phyloP scores from a whole-genome alignment of 2,329 filamentous ascomycete genomes.

The Plectosphaerella cucumerina region DNA sequence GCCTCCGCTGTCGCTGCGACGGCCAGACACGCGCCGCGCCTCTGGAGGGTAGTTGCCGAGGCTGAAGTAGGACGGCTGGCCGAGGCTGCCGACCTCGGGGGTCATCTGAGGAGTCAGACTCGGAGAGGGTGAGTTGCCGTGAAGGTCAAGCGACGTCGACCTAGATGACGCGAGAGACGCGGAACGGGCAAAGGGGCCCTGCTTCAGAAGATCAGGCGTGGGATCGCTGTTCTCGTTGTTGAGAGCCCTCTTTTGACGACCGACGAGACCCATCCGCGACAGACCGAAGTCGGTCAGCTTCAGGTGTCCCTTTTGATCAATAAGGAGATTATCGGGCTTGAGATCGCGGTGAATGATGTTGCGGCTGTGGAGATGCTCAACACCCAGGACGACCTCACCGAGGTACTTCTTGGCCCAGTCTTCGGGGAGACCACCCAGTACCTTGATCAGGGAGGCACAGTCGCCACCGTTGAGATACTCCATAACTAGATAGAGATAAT shows the following conservation, averaged over 20 bases:
- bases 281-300: slow-evolving; percentile 97
- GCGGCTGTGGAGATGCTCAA: slow-evolving; percentile 90
- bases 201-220: slow-evolving; percentile 88
- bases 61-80: slow-evolving; percentile 91
- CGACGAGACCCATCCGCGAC: slow-evolving; percentile 94
- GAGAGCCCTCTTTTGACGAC: slow-evolving; percentile 89
- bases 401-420: slow-evolving; percentile 99
- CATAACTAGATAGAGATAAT: slow-evolving; percentile 98
- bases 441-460: slow-evolving; percentile 93
- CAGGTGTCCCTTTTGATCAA: slow-evolving; percentile 92
- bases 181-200: slow-evolving; percentile 83
- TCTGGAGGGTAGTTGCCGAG: slow-evolving; percentile 57
- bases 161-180: slow-evolving; percentile 85
- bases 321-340: slow-evolving; percentile 95
- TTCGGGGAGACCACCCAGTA: slow-evolving; percentile 85
- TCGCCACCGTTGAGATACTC: slow-evolving; percentile 98
- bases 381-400: slow-evolving; percentile 92
- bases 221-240: slow-evolving; percentile 72
- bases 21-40: slow-evolving; percentile 62
- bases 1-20: slow-evolving; percentile 87
- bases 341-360: slow-evolving; percentile 96
- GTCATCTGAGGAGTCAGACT: slow-evolving; percentile 82
- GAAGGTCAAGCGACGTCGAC: slow-evolving; percentile 89
- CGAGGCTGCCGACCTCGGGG: slow-evolving; percentile 62
- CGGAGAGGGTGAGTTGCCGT: slow-evolving; percentile 69